Evolutionary conservation across 768 basidiomycete genomes (phyloP), one percentile per base, ranked within the genome.

Genomic region (Lenzites betulinus): DNA sequence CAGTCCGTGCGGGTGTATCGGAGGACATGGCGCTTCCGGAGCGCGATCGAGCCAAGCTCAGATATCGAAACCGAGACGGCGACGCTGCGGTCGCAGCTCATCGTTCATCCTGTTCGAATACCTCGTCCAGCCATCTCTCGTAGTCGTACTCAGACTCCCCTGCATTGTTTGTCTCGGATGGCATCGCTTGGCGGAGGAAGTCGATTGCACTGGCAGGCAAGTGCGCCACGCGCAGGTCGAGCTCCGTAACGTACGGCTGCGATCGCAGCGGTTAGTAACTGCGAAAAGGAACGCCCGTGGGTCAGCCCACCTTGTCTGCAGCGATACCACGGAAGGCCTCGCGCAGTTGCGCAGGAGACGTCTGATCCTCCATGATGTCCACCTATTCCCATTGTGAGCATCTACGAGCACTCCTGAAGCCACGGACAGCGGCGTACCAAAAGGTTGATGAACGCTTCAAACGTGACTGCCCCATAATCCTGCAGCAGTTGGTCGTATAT

Each of bases 281-380:
- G 13, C 38, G 47, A 16, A 20, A 25, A 41, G 42, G 22, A 18
- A 12, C 44, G 48, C 9, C 39, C 30, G 1, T 20, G 11, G 6
- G 1, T 33, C 3, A 33, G 62, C 79, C 30, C 54, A 91, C 95
- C 85, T 98, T 98, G 70, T 94, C 89, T 11, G 80, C 83, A 1
- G 95, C 93, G 16, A 97, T 90, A 3, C 91, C 91, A 28, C 92
- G 87, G 85, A 99, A 99, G 1, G 95, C 87, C 59, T 94, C 93
- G 20, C 90, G 86, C 65, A 99, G 82, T 69, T 98, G 96, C 41
- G 95, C 93, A 0, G 90, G 84, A 3, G 95, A 90, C 3, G 93
- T 94, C 58, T 97, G 93, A 70, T 99, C 97, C 76, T 98, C 95
- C 28, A 86, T 95, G 62, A 97, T 95, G 26, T 94, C 94, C 54